phyloP scores from a whole-genome alignment of 2,329 filamentous ascomycete genomes.

The Metarhizium robertsii region DNA sequence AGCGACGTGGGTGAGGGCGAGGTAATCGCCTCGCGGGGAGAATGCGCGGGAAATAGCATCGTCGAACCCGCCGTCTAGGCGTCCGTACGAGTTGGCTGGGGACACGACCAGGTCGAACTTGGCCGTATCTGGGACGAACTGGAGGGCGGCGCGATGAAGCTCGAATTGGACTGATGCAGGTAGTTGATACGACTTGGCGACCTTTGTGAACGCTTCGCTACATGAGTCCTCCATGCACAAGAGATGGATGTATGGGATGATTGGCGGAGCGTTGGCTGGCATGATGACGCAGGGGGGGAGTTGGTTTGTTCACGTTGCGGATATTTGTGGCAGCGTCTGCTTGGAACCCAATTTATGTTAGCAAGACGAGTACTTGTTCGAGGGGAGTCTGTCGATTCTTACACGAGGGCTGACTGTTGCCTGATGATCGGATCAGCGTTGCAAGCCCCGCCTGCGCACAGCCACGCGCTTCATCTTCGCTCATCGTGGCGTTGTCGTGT shows the following conservation, averaged over 20 bases:
- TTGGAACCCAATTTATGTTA: no score
- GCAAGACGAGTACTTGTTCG: no score
- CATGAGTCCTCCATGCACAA: constrained; percentile 13
- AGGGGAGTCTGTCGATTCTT: no score
- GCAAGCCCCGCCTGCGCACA: not conserved
- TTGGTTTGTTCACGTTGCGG: not conserved
- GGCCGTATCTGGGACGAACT: constrained; percentile 21
- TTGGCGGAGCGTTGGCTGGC: not conserved
- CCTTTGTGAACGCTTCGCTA: constrained; percentile 29
- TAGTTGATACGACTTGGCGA: constrained; percentile 21
- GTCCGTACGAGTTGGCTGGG: constrained; percentile 44
- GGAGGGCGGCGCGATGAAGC: constrained; percentile 29
- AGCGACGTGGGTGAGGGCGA: constrained; percentile 34
- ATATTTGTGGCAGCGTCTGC: no score
- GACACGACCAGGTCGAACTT: constrained; percentile 41
- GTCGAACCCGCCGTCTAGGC: constrained; percentile 45
- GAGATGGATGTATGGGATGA: constrained; percentile 10
- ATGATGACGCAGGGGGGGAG: not conserved
- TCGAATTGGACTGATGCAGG: constrained; percentile 19
- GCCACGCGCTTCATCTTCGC: not conserved
- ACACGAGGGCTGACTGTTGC: no score
- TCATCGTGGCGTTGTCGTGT: no score
- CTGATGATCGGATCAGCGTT: no score
- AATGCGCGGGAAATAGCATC: constrained; percentile 42
- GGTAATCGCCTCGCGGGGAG: constrained; percentile 33